phyloP scores from a whole-genome alignment of 2,329 filamentous ascomycete species.

The Bimuria novae-zelandiae region DNA sequence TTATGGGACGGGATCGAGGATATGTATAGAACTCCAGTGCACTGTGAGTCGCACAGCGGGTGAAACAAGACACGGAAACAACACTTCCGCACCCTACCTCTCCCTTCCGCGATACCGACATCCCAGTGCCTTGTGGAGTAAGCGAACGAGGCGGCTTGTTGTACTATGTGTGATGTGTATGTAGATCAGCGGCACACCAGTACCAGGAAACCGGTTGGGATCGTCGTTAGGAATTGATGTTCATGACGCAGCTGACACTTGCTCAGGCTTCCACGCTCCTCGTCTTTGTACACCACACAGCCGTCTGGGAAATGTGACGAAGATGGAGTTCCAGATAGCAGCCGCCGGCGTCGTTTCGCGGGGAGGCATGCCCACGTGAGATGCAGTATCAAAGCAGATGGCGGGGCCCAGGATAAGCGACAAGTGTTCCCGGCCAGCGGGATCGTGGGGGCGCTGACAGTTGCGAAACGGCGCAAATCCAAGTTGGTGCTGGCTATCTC shows the following conservation, averaged over 20 bases:
- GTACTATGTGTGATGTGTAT: no score
- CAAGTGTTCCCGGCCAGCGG: not conserved
- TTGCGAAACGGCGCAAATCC: slow-evolving; percentile 8
- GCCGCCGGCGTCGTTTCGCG: not conserved
- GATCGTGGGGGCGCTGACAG: slow-evolving; percentile 1
- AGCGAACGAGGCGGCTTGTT: no score
- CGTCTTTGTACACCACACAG: not conserved
- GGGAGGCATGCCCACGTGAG: slow-evolving; percentile 23
- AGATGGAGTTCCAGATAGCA: not conserved
- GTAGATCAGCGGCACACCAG: slow-evolving; percentile 2
- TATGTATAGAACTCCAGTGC: not conserved
- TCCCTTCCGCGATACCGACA: not conserved
- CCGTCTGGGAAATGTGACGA: not conserved
- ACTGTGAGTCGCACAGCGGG: not conserved
- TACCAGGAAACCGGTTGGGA: slow-evolving; percentile 5
- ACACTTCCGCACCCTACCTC: not conserved
- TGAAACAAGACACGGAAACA: not conserved
- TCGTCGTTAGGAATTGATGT: not conserved
- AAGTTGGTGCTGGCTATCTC: not conserved
- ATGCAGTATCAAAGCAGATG: slow-evolving; percentile 13
- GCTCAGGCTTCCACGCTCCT: not conserved
- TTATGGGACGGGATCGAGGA: not conserved
- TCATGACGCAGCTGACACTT: not conserved
- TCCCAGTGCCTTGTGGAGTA: no score
- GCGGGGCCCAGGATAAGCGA: slow-evolving; percentile 5